These are phyloP conservation scores for Dittrichia graveolens DNA, from an alignment of 129 eudicot genomes.

Conservation along the genomic window DNA sequence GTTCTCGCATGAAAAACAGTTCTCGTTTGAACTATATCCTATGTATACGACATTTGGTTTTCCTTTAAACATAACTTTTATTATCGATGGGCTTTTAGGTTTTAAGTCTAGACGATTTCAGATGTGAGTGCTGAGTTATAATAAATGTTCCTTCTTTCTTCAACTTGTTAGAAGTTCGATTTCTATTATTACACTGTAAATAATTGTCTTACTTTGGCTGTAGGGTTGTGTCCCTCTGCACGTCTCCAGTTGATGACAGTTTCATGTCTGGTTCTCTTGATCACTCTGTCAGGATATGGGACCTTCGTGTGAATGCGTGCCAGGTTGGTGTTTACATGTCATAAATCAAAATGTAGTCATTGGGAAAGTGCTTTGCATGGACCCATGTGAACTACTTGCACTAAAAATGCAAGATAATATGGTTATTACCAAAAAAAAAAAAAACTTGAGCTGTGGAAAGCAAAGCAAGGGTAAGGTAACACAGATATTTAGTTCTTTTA, in stretches of 20 bases:
- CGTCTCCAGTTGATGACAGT: conserved; percentile 94
- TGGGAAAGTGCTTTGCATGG: background rate
- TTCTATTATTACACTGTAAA: background rate
- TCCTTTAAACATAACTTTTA: background rate
- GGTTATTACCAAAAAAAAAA: background rate
- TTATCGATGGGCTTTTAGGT: background rate
- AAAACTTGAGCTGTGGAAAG: background rate
- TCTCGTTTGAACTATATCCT: background rate
- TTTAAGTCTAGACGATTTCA: conserved; percentile 10
- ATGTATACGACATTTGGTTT: background rate
- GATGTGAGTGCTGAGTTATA: background rate
- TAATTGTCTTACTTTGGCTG: conserved; percentile 25
- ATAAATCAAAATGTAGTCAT: conserved; percentile 2
- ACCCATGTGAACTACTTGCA: background rate
- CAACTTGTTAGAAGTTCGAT: background rate
- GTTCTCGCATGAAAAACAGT: too few relatives aligned
- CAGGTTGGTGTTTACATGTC: conserved; percentile 61
- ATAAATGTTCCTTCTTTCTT: too few relatives aligned
- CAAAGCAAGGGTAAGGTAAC: conserved; percentile 10
- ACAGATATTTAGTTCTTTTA: background rate
- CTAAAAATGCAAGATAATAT: background rate
- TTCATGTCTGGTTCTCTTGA: conserved; percentile 98
- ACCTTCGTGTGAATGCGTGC: conserved; percentile 94
- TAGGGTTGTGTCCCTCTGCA: conserved; percentile 94
- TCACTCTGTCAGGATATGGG: conserved; percentile 96